Base-by-base conservation (phyloP, 148 eudicot species). In the Oxyria digyna region DNA sequence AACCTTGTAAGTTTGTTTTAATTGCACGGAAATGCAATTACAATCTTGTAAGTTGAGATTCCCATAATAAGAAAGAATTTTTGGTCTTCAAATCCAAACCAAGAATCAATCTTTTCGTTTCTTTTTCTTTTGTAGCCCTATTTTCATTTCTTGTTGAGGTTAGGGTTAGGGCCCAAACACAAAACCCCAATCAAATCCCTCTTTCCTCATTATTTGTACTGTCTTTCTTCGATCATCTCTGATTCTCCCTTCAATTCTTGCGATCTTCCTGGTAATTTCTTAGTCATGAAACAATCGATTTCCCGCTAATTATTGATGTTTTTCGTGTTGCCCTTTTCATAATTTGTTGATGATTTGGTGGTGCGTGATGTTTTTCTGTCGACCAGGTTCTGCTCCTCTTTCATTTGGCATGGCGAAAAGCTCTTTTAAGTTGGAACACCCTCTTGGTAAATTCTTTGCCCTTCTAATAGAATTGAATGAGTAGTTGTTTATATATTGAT, bases 381-480 rank as follows among this genome's bases (percentile, higher is more conserved):
- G 26, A 67, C 11, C 35, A 50, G 33, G 29, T 21, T 68, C 40
- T 24, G 18, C 20, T 67, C 18, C 24, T 41, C 10, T 65, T 26
- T 48, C 15, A 41, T 33, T 33, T 9, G 41, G 27, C 32, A 80
- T 77, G 83, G 81, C 81, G 35, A 81, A 69, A 59, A 78, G 72
- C 67, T 67, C 78, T 45, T 81, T 81, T 73, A 81, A 78, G 73
- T 50, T 73, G 40, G 78, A 77, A 20, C 71, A 77, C 68, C 78
- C 84, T n/a, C 68, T 75, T 69, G 84, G 84, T 81, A 68, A 18
- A 69, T 69, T n/a, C 67, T 37, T 45, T 59, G 15, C 32, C 32
- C 0, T 49, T 31, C 3, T 67, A 23, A 8, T 52, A 23, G 4
- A 52, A 23, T 23, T 3, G 12, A 54, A 3, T n/a, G 14, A 17